Base-by-base conservation (phyloP, 495 filamentous ascomycete genomes). In the Aspergillus cavernicola region DNA sequence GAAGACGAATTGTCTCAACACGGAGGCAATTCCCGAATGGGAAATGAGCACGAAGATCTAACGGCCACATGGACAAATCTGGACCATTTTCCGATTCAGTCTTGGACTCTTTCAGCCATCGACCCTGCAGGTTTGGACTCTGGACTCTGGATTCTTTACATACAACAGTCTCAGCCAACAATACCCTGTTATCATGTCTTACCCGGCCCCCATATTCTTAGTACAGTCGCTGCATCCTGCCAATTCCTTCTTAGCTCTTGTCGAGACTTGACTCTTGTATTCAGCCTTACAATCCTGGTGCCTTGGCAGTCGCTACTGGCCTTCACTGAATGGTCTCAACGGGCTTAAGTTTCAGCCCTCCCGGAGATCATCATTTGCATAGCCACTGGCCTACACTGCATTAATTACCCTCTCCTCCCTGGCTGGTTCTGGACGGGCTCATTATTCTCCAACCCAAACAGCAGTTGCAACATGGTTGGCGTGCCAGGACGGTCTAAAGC, bases 401-500 rank as follows among this genome's bases (percentile, higher is more conserved):
- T 33, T 33, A 33, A 33, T 11, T 11, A 3, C 3, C 6, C 11
- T 3, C 11, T n/a, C 3, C 31, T 9, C 12, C 36, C 15, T 16
- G 4, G 36, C 32, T 35, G 6, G 10, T 4, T 7, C 32, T 40
- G n/a, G 15, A 29, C 16, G 42, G 31, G 42, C 26, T 8, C 19
- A 23, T 33, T 31, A 12, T 19, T 32, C n/a, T 4, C 9, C 15
- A 45, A 18, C 22, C 13, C 15, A 47, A 32, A 12, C 4, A 15
- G 3, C 5, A 13, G 5, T 12, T 41, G 16, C 38, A 15, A 23
- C 4, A 53, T 53, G 50, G 50, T 53, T 20, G 50, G 50, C 28
- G 50, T 53, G 38, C 50, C 50, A 5, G 50, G 41, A 16, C 50
- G 50, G n/a, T 53, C 50, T 22, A 53, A 46, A 23, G 50, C 41